Evolutionary conservation across 306 rosid genomes (phyloP).

Genomic region (Parietaria judaica): DNA sequence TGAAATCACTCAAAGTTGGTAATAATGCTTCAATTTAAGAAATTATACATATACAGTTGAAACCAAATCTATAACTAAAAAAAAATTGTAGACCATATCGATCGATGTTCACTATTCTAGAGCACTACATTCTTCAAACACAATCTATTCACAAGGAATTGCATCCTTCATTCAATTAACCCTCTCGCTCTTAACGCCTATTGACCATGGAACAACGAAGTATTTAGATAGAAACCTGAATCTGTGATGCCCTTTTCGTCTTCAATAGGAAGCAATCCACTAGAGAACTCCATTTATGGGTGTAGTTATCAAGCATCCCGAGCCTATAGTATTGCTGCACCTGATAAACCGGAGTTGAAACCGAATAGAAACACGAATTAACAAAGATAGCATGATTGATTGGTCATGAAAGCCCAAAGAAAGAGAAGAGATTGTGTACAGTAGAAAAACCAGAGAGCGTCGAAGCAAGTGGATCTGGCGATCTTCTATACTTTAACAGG

Average conservation of each 20-base stretch:
- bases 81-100: too few species aligned
- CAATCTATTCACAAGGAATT: too few species aligned
- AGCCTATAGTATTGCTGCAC: conserved; percentile 85
- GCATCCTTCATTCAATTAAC: too few species aligned
- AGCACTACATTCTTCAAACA: too few species aligned
- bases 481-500: conserved; percentile 26
- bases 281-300: conserved; percentile 50
- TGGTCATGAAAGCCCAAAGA: neutral
- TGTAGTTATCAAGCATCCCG: conserved; percentile 67
- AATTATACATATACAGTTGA: too few species aligned
- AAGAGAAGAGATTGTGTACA: conserved; percentile 27
- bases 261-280: conserved; percentile 62
- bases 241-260: conserved; percentile 49
- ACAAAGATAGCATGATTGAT: too few species aligned
- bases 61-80: too few species aligned
- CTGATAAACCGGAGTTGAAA: conserved; percentile 87
- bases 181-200: too few species aligned
- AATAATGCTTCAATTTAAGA: too few species aligned
- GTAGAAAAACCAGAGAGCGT: conserved; percentile 87
- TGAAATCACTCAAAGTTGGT: too few species aligned
- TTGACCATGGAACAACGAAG: neutral
- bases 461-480: conserved; percentile 49
- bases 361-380: conserved; percentile 7
- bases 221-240: conserved; percentile 40
- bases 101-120: too few species aligned